Evolutionary conservation across 2,329 filamentous ascomycete species (phyloP).

Genomic region (Nannizziopsis arthrosporioides): DNA sequence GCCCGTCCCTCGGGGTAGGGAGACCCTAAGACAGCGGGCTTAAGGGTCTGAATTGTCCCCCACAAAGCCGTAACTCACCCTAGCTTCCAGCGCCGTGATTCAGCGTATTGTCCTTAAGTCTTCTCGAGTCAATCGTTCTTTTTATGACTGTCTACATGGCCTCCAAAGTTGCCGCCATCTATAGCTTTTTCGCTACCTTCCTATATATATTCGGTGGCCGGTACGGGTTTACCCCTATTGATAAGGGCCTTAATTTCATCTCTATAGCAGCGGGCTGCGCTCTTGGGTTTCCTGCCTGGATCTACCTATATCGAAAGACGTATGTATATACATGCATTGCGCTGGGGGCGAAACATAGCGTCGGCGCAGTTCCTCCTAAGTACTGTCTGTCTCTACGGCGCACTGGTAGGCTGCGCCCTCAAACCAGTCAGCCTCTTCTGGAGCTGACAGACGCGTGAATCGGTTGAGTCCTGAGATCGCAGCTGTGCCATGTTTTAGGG

Average conservation of each 20-base stretch:
- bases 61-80: too few species aligned
- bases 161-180: conserved; percentile 15
- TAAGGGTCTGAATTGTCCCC: too few species aligned
- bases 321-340: too few species aligned
- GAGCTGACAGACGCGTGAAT: conserved; percentile 20
- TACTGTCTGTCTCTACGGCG: conserved; percentile 9
- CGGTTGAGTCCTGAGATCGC: conserved; percentile 41
- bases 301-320: conserved; percentile 9
- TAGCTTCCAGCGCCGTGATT: background rate
- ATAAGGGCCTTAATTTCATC: conserved; percentile 27
- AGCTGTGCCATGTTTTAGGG: conserved; percentile 13
- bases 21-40: too few species aligned
- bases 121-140: conserved; percentile 16
- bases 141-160: conserved; percentile 18
- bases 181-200: conserved; percentile 42
- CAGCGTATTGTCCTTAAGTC: conserved; percentile 9
- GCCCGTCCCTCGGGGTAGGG: too few species aligned
- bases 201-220: conserved; percentile 39
- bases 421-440: conserved; percentile 13
- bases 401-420: conserved; percentile 1
- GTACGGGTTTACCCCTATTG: conserved; percentile 4
- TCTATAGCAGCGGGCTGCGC: conserved; percentile 37
- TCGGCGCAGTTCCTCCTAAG: conserved; percentile 25
- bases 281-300: conserved; percentile 13
- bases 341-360: conserved; percentile 18